Percentiles rank a stretch among this genome's conserved stretches.
These are phyloP conservation scores for Naganishia onofrii DNA, from an alignment of 768 basidiomycete genomes.

Conservation along the genomic window DNA sequence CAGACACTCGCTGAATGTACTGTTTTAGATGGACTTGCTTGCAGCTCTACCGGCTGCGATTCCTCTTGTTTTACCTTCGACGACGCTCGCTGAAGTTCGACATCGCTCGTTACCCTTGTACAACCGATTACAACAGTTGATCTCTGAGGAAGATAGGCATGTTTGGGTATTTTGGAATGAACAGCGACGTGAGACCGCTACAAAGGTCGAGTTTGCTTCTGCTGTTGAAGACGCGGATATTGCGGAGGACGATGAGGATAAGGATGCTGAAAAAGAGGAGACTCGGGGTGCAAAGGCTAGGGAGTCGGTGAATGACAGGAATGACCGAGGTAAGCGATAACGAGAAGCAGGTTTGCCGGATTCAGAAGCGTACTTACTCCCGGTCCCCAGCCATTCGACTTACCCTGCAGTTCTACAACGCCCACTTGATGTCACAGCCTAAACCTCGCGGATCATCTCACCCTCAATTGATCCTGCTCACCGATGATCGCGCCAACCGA, in stretches of 20 bases:
- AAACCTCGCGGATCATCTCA: conserved; percentile 36
- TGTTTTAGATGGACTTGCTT: conserved; percentile 81
- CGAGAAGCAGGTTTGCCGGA: not conserved
- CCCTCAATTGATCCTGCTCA: conserved; percentile 73
- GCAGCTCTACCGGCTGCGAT: conserved; percentile 71
- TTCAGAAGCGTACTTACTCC: not conserved
- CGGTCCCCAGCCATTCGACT: conserved; percentile 68
- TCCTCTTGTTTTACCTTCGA: conserved; percentile 87
- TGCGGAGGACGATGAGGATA: conserved; percentile 42
- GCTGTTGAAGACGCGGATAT: conserved; percentile 11
- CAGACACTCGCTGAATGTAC: conserved; percentile 28
- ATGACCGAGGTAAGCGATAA: conserved; percentile 72
- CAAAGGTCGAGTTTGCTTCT: conserved; percentile 25
- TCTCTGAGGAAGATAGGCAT: conserved; percentile 64
- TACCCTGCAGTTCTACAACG: conserved; percentile 80
- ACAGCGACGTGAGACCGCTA: conserved; percentile 56
- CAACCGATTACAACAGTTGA: conserved; percentile 81
- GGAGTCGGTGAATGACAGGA: conserved; percentile 72
- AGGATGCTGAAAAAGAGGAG: conserved; percentile 54
- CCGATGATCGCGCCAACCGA: conserved; percentile 83
- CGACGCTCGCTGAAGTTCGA: conserved; percentile 92
- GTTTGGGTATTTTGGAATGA: conserved; percentile 59
- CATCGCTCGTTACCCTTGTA: conserved; percentile 89
- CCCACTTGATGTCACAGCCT: conserved; percentile 58
- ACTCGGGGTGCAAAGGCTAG: conserved; percentile 48